Evolutionary conservation across 768 basidiomycete species (phyloP), one percentile per base, ranked within the genome.

Genomic region (Tricholoma flavovirens): DNA sequence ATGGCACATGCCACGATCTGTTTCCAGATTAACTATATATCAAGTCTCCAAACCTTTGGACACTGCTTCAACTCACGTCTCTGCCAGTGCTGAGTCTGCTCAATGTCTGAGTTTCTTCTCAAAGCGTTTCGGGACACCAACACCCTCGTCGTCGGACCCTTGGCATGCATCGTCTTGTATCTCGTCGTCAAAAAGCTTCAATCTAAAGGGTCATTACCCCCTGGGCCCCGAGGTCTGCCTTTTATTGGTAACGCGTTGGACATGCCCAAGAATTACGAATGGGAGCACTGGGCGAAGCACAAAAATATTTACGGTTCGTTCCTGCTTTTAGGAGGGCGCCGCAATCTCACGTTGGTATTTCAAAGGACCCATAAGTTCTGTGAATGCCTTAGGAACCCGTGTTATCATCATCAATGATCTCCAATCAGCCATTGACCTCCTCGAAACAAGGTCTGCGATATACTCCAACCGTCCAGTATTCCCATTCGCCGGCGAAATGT

Each of bases 241-340:
- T 51, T 79, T 11, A 30, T 79, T 21, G 78, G 78, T 2, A 79
- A 79, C 58, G 58, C 76, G n/a, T 62, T 74, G 1, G 73, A 77
- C 38, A 70, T 78, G 68, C 77, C 77, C 9, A 62, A 62, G 30
- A 55, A 59, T 9, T 59, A 59, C 26, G 60, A 62, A 55, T 62
- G 60, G 60, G 30, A 53, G 40, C 60, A 62, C 32, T 62, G 60
- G 60, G 58, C 60, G 14, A 59, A 62, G 32, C 58, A 62, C 24
- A 59, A 62, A 17, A 56, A 62, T 29, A 6, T 62, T 2, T 62
- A 62, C 35, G 60, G 60, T 59, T 43, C 6, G 55, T 40, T 14
- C 14, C 33, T n/a, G n/a, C 14, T 11, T 4, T 14, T 9, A 7
- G 10, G n/a, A 22, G 32, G 19, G 32, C 12, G 4, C 12, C 45